A percentile compares a stretch with the other conserved stretches of the same genome.
Evolutionary conservation across 164 flowering plant genomes (phyloP).

Genomic region (Piper longum): DNA sequence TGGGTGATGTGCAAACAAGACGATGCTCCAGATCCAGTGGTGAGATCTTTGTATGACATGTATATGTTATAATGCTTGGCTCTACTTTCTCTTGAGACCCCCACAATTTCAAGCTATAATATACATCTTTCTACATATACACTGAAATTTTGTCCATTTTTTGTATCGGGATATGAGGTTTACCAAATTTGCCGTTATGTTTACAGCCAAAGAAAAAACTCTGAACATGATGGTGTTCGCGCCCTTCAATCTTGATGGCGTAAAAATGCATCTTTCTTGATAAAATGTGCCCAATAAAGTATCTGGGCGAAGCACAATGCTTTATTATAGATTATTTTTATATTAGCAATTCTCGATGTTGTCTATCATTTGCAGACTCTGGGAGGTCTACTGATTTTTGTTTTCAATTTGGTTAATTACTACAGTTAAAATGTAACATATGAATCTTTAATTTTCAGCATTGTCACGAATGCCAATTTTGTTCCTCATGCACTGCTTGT

Average conservation of each 20-base stretch:
- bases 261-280: background rate
- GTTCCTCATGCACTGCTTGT: too few species aligned
- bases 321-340: too few species aligned
- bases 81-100: background rate
- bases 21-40: constrained; percentile 73
- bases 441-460: too few species aligned
- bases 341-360: too few species aligned
- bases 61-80: background rate
- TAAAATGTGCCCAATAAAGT: background rate
- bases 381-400: too few species aligned
- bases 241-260: background rate
- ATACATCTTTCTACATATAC: too few species aligned
- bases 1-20: constrained; percentile 84
- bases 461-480: too few species aligned
- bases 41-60: constrained; percentile 10
- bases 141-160: too few species aligned
- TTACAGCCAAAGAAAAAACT: background rate
- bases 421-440: too few species aligned
- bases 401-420: too few species aligned
- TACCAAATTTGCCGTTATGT: background rate
- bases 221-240: background rate
- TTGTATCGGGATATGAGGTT: background rate
- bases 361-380: too few species aligned
- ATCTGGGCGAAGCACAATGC: too few species aligned
- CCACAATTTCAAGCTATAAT: background rate